Evolutionary conservation across 345 rosid species (phyloP).

Genomic region (Gossypium herbaceum): DNA sequence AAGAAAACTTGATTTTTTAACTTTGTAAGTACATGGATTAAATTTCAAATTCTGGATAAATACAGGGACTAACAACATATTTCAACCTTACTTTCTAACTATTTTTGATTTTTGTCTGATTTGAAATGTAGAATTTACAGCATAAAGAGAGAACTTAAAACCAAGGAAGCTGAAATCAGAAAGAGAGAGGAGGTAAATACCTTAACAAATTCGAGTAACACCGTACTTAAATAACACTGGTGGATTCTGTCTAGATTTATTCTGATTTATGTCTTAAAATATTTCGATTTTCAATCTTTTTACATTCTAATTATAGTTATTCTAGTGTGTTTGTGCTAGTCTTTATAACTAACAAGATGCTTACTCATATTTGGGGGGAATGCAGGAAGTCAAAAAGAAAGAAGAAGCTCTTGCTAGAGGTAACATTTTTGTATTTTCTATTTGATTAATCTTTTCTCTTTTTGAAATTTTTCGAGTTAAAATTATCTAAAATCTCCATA

Average conservation of each 20-base stretch:
- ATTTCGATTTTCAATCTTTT: too few relatives aligned
- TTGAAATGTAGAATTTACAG: constrained; percentile 57
- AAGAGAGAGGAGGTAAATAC: constrained; percentile 71
- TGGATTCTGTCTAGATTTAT: too few relatives aligned
- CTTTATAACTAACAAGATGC: too few relatives aligned
- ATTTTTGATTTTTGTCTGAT: not conserved
- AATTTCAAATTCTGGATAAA: too few relatives aligned
- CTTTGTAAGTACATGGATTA: too few relatives aligned
- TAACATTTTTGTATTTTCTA: constrained; percentile 12
- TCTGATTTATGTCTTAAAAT: too few relatives aligned
- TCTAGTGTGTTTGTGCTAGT: too few relatives aligned
- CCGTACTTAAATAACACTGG: not conserved
- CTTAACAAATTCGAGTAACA: not conserved
- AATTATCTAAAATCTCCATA: too few relatives aligned
- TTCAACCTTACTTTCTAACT: not conserved
- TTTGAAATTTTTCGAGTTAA: not conserved
- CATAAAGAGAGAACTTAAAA: constrained; percentile 89
- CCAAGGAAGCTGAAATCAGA: constrained; percentile 86
- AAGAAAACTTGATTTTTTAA: too few relatives aligned
- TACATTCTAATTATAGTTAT: too few relatives aligned
- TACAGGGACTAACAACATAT: too few relatives aligned
- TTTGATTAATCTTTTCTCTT: not conserved
- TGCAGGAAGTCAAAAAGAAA: constrained; percentile 66
- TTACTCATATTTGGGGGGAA: not conserved
- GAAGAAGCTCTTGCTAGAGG: constrained; percentile 95